Conservation (phyloP, 2,329 filamentous ascomycete genomes). For the Fonsecaea nubica region DNA sequence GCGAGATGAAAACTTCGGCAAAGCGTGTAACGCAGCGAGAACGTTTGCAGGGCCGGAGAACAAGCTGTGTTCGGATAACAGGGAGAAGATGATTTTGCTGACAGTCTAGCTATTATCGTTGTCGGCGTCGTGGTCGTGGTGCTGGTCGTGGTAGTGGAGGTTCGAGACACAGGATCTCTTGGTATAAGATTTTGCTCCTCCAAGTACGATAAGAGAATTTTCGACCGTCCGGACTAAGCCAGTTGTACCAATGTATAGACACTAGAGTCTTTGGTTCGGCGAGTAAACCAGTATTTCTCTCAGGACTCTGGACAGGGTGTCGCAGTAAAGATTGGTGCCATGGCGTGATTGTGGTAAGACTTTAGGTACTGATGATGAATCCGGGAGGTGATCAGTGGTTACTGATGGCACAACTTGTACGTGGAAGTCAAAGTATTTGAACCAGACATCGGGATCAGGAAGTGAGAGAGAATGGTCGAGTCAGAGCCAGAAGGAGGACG, state of each 20-base stretch:
- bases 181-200: constrained; percentile 3
- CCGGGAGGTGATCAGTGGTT: background rate
- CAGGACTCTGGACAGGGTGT: background rate
- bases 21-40: background rate
- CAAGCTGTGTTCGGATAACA: background rate
- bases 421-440: background rate
- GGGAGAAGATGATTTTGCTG: background rate
- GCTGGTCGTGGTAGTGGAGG: constrained; percentile 9
- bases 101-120: background rate
- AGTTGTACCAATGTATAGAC: background rate
- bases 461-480: background rate
- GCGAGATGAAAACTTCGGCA: background rate
- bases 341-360: background rate
- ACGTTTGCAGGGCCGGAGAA: background rate
- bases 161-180: constrained; percentile 1
- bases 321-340: background rate
- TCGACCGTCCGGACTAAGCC: background rate
- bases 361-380: background rate
- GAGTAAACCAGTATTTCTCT: background rate
- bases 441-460: background rate
- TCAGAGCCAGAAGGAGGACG: background rate
- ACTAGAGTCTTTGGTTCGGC: background rate
- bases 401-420: background rate
- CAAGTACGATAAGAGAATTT: constrained; percentile 3
- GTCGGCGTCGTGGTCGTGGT: background rate